phyloP scores from a whole-genome alignment of 352 stramenopile species.

The Lagenidium giganteum region DNA sequence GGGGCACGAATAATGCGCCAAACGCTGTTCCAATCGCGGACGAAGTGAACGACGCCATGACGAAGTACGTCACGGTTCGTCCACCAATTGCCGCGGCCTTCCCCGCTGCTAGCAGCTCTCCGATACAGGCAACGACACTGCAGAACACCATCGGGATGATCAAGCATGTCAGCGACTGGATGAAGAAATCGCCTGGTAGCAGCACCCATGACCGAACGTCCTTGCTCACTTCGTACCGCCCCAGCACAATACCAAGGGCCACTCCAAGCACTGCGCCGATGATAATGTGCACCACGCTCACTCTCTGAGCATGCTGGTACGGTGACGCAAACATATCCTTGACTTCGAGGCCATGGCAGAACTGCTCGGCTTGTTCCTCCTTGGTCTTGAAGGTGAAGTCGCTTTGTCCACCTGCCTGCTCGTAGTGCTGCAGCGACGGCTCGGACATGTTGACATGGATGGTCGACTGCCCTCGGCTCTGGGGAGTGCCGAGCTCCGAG shows the following conservation, averaged over 20 bases:
- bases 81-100: slow-evolving; percentile 44
- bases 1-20: slow-evolving; percentile 35
- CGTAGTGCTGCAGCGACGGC: no score
- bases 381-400: no score
- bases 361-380: no score
- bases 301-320: slow-evolving; percentile 36
- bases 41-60: slow-evolving; percentile 34
- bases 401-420: no score
- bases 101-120: slow-evolving; percentile 45
- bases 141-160: slow-evolving; percentile 72
- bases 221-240: slow-evolving; percentile 25
- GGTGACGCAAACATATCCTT: slow-evolving; percentile 43
- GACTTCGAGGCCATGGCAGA: slow-evolving; percentile 25
- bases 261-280: slow-evolving; percentile 39
- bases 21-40: slow-evolving; percentile 37
- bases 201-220: slow-evolving; percentile 40
- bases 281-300: slow-evolving; percentile 38
- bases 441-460: no score
- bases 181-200: slow-evolving; percentile 60
- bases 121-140: slow-evolving; percentile 55
- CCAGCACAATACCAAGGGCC: slow-evolving; percentile 34
- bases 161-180: slow-evolving; percentile 54
- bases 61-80: slow-evolving; percentile 42
- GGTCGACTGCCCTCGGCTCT: no score
- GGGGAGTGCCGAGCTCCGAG: no score